Evolutionary conservation across 2,329 filamentous ascomycete species (phyloP).

Genomic region (Claviceps sp.): DNA sequence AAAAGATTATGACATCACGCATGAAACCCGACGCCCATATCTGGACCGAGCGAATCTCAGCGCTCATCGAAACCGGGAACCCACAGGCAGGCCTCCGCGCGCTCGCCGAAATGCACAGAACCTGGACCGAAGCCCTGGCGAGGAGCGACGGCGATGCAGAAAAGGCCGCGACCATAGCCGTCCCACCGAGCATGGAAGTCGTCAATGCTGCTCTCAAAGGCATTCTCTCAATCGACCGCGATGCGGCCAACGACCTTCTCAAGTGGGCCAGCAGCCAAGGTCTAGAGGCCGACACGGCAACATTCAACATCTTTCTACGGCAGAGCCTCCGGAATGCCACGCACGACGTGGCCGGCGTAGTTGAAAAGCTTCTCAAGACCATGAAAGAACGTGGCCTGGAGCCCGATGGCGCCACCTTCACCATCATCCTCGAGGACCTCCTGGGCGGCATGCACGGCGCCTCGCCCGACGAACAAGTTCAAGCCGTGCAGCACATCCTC

Average conservation of each 20-base stretch:
- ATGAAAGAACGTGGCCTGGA: slow-evolving; percentile 45
- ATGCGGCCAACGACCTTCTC: slow-evolving; percentile 40
- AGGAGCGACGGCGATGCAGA: slow-evolving; percentile 11
- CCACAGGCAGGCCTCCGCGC: slow-evolving; percentile 45
- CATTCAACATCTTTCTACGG: slow-evolving; percentile 58
- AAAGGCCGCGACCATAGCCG: slow-evolving; percentile 22
- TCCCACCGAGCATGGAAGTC: slow-evolving; percentile 47
- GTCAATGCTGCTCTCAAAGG: slow-evolving; percentile 60
- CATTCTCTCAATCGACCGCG: slow-evolving; percentile 38
- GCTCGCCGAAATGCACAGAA: slow-evolving; percentile 49
- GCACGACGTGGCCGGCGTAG: slow-evolving; percentile 32
- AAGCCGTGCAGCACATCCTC: slow-evolving; percentile 41
- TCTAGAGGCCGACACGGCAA: slow-evolving; percentile 42
- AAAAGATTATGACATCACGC: slow-evolving; percentile 42
- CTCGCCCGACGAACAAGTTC: slow-evolving; percentile 34
- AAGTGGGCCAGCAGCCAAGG: slow-evolving; percentile 43
- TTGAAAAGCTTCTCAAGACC: slow-evolving; percentile 36
- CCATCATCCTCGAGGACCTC: slow-evolving; percentile 52
- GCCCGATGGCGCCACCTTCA: slow-evolving; percentile 58
- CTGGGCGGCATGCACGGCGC: slow-evolving; percentile 27
- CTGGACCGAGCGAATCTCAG: slow-evolving; percentile 60
- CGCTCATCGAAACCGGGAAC: slow-evolving; percentile 44
- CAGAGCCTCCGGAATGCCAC: slow-evolving; percentile 37
- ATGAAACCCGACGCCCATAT: slow-evolving; percentile 47
- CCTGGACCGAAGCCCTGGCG: slow-evolving; percentile 36